Evolutionary conservation across 2,329 filamentous ascomycete genomes (phyloP), one percentile per base, ranked within the genome.

Genomic region (Sporothrix curviconia): DNA sequence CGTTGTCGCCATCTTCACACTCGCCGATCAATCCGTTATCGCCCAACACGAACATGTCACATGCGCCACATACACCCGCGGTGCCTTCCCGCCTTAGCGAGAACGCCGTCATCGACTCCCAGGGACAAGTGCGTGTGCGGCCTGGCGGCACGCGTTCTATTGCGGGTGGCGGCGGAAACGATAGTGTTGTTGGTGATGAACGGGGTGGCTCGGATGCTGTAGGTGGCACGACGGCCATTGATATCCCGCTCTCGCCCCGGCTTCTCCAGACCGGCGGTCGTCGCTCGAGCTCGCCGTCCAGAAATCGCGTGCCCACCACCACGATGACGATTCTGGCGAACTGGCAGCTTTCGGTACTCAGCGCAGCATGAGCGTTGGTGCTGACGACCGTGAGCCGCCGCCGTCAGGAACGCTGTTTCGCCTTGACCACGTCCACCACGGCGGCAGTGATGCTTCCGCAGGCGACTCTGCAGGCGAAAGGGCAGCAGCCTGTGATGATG

Each of bases 81-180:
- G 90, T 97, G 28, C 92, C 92, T 19, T 96, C 92, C 7, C 83
- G 94, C n/a, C 76, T 99, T 22, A 95, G 90, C 67, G 90, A 94
- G 61, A 92, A 95, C 67, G 94, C 89, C 53, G 90, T 94, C 60
- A 84, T 85, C 43, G 87, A 90, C 62, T 87, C 90, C 66, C 68
- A 69, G 50, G 62, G 69, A 32, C 69, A 70, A 63, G 58, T 58
- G 61, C 64, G 34, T 67, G 67, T 51, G 61, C 63, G 57, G 62
- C 67, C 39, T 55, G 66, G 49, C 25, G 32, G 43, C 14, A 24
- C 39, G 2, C 52, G 46, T 3, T 17, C 37, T 0, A 37, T 53
- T 5, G 28, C 28, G 28, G 28, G 6, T 32, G 12, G 15, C 15
- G 34, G 28, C 42, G 44, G 39, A 3, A 22, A 52, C 2, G 50